phyloP scores from a whole-genome alignment of 1,284 basidiomycete genomes.

The Tilletia horrida region DNA sequence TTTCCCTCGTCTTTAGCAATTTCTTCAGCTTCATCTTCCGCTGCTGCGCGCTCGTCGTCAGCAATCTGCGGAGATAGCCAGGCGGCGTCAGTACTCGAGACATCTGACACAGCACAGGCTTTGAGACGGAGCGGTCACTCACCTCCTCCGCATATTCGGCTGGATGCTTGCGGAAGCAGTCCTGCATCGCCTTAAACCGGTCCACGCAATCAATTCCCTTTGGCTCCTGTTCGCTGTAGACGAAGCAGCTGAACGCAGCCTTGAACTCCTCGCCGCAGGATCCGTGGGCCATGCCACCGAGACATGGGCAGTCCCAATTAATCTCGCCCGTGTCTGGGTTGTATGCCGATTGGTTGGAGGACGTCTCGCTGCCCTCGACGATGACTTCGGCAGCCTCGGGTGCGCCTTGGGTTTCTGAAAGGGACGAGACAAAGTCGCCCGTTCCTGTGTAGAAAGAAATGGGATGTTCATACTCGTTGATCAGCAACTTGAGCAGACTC shows the following conservation, averaged over 20 bases:
- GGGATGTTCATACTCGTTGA: no score
- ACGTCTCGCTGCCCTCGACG: constrained; percentile 23
- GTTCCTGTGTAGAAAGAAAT: not conserved
- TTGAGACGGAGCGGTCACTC: not conserved
- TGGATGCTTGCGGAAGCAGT: constrained; percentile 92
- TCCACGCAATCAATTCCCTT: constrained; percentile 98
- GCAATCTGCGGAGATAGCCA: not conserved
- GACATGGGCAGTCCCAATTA: constrained; percentile 63
- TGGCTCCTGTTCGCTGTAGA: constrained; percentile 88
- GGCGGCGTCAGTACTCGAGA: not conserved
- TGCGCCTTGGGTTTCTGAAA: constrained; percentile 24
- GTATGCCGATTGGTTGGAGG: constrained; percentile 59
- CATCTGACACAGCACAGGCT: not conserved
- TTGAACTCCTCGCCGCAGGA: constrained; percentile 92
- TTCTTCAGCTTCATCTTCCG: not conserved
- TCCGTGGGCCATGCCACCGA: constrained; percentile 97
- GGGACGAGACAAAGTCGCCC: not conserved
- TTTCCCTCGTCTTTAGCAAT: not conserved
- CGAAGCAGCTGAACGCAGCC: constrained; percentile 94
- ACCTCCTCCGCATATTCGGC: constrained; percentile 82
- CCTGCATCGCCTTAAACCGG: constrained; percentile 96
- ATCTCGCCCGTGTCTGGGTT: constrained; percentile 81
- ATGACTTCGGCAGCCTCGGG: constrained; percentile 37
- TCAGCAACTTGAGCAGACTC: no score
- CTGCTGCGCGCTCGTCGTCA: constrained; percentile 8